A percentile compares a stretch with the other conserved stretches of the same genome.
Evolutionary conservation across 495 filamentous ascomycete genomes (phyloP).

Genomic region (Xylaria telfairii): DNA sequence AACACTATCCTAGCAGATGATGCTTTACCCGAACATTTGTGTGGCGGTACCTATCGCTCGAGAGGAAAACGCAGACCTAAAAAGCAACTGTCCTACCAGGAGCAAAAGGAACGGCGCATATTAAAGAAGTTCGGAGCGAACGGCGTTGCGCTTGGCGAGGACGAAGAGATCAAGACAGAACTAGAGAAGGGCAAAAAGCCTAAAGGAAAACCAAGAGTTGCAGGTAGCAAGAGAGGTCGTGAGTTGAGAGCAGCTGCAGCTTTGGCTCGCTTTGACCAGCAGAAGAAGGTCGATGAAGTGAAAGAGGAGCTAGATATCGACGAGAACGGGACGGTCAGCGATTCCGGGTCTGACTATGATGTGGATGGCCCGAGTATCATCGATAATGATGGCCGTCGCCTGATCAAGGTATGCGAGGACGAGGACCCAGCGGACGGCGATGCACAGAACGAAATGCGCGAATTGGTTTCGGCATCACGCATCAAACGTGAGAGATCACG

Average conservation of each 20-base stretch:
- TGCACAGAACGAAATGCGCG: conserved; percentile 65
- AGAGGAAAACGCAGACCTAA: conserved; percentile 58
- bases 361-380: conserved; percentile 64
- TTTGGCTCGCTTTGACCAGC: conserved; percentile 70
- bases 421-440: conserved; percentile 67
- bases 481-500: conserved; percentile 32
- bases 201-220: conserved; percentile 71
- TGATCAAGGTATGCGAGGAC: conserved; percentile 76
- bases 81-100: conserved; percentile 63
- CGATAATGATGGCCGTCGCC: conserved; percentile 63
- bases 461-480: conserved; percentile 51
- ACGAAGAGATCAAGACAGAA: conserved; percentile 64
- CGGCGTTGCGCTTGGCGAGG: conserved; percentile 69
- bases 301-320: conserved; percentile 39
- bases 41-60: conserved; percentile 71
- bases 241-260: conserved; percentile 80
- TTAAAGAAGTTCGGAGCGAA: conserved; percentile 75
- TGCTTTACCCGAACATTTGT: conserved; percentile 66
- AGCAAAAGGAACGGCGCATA: conserved; percentile 68
- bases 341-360: conserved; percentile 48
- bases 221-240: conserved; percentile 69
- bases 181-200: conserved; percentile 68
- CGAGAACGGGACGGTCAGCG: conserved; percentile 42
- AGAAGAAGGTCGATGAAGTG: conserved; percentile 52
- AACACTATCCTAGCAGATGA: conserved; percentile 57